Evolutionary conservation across 345 rosid genomes (phyloP), one percentile per base, ranked within the genome.

Genomic region (Populus euphratica): DNA sequence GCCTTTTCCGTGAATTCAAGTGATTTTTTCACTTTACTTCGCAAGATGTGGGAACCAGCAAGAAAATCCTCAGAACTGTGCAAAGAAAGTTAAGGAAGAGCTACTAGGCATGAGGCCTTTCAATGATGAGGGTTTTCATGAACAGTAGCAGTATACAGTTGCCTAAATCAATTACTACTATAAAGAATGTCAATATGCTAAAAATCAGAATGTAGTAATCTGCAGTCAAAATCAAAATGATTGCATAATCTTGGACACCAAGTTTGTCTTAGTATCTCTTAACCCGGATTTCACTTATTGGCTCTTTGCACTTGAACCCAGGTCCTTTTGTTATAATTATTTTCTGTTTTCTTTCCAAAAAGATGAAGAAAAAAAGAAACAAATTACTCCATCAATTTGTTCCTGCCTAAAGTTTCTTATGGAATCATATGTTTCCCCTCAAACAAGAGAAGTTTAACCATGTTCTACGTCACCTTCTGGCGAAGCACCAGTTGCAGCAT

Each of bases 171-270:
- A 73, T 23, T 68, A 33, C 38, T 36, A 27, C 13, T 1, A 16
- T 54, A 69, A 69, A 69, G 66, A 75, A 39, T 59, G 72, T 36
- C 52, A 80, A 73, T 21, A 38, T 63, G 68, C 20, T 36, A 65
- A 56, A 18, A 13, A 80, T 82, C 71, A 70, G 65, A 47, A 61
- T 65, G 23, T 47, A 43, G 69, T 31, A 64, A 76, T 80, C 76
- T 80, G 73, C 79, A 82, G 84, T 86, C 84, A 84, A 82, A 70
- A 78, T 77, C 80, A 65, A 75, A 38, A 81, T 84, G 81, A 82
- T 86, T 76, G 74, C 76, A 61, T 70, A 67, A 80, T 81, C 85
- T 81, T n/a, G 7, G 59, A 75, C 81, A 71, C 43, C 80, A 75
- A 50, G 68, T 38, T 12, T 74, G 83, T 61, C 77, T 72, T 82